Percentiles rank a stretch among this genome's conserved stretches.
Evolutionary conservation across 192 early-diverging fungal species (phyloP).

Genomic region (Umbelopsis isabellina): DNA sequence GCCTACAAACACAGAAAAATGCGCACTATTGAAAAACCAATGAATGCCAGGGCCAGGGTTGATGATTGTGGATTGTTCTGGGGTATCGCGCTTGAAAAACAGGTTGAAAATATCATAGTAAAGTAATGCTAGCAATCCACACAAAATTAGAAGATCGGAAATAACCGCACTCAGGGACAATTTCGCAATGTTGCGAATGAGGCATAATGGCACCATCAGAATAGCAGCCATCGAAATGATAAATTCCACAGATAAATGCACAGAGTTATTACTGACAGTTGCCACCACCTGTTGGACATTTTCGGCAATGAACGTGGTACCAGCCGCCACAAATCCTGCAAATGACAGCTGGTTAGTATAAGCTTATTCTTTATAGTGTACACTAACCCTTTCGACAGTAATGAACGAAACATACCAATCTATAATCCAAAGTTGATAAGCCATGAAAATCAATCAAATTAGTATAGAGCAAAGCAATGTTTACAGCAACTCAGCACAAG

Average conservation of each 20-base stretch:
- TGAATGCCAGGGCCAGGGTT: conserved; percentile 47
- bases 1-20: conserved; percentile 78
- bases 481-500: background rate
- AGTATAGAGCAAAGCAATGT: background rate
- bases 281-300: conserved; percentile 77
- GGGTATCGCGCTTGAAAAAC: conserved; percentile 52
- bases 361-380: too few relatives aligned
- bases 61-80: conserved; percentile 42
- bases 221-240: conserved; percentile 71
- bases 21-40: conserved; percentile 63
- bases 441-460: background rate
- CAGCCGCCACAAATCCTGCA: conserved; percentile 43
- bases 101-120: conserved; percentile 72
- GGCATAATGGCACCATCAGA: conserved; percentile 77
- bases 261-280: conserved; percentile 62
- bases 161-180: conserved; percentile 78
- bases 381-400: too few relatives aligned
- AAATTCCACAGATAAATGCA: conserved; percentile 64
- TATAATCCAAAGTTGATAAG: background rate
- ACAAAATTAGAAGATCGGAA: conserved; percentile 86
- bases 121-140: conserved; percentile 77
- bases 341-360: background rate
- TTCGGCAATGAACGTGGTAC: conserved; percentile 87
- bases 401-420: background rate
- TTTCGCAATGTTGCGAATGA: conserved; percentile 84